Base-by-base conservation (phyloP, 31 red algal species). In the Asparagopsis taxiformis region DNA sequence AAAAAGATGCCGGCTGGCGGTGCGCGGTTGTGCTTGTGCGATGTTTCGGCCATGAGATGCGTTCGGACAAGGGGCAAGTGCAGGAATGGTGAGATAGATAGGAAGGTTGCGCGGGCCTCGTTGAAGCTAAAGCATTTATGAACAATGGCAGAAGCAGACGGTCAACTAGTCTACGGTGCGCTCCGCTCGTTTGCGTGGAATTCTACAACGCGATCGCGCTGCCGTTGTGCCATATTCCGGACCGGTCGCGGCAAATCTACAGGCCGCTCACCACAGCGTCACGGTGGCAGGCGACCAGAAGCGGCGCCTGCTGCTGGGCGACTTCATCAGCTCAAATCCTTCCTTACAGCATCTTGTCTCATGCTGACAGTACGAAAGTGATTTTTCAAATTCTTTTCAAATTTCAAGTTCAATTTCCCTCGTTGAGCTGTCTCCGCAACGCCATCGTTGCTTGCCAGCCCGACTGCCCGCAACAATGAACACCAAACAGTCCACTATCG, bases 1-100 rank as follows among this genome's bases (percentile, higher is more conserved):
- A 93, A 35, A n/a, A 74, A 35, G 61, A 79, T 41, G 24, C 74
- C 72, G 16, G 90, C 90, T 22, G 90, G 90, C 1, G 90, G 90
- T 25, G 67, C 86, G 34, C 41, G 41, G 8, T 9, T 46, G 41
- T 6, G 41, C 41, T 46, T 46, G 8, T 46, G n/a, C n/a, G n/a
- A n/a, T n/a, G n/a, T n/a, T n/a, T n/a, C n/a, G n/a, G n/a, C n/a
- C n/a, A n/a, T n/a, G n/a, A n/a, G n/a, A n/a, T n/a, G n/a, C n/a
- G n/a, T n/a, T n/a, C n/a, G n/a, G n/a, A n/a, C n/a, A n/a, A n/a
- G n/a, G n/a, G n/a, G n/a, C n/a, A n/a, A n/a, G n/a, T n/a, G n/a
- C n/a, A n/a, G n/a, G n/a, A n/a, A n/a, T n/a, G n/a, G n/a, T n/a
- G n/a, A n/a, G n/a, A n/a, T n/a, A n/a, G n/a, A n/a, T n/a, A n/a